Evolutionary conservation across 495 filamentous ascomycete species (phyloP).

Genomic region (Penicillium bialowiezense): DNA sequence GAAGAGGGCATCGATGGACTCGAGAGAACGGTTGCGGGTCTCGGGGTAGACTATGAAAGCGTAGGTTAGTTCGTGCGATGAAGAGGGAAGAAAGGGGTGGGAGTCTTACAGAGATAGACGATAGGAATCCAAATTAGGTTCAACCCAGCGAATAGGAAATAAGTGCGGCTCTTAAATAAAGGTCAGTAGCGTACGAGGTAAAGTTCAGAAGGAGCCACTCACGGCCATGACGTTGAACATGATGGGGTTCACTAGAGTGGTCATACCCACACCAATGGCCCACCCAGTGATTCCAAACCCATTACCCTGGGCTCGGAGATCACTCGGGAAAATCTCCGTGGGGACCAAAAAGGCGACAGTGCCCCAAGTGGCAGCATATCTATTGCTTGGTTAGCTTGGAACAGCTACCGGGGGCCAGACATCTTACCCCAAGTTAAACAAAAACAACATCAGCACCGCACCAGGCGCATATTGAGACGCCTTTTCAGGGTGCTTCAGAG

Average conservation of each 20-base stretch:
- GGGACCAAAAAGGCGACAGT: slow-evolving; percentile 54
- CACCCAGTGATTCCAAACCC: slow-evolving; percentile 56
- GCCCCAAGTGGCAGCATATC: slow-evolving; percentile 54
- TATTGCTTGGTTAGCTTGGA: slow-evolving; percentile 4
- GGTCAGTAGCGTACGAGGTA: slow-evolving; percentile 4
- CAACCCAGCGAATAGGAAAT: slow-evolving; percentile 52
- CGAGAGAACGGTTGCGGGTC: slow-evolving; percentile 54
- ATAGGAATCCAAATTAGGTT: slow-evolving; percentile 55
- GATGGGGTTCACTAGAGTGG: slow-evolving; percentile 52
- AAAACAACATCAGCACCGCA: slow-evolving; percentile 51
- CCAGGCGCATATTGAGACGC: slow-evolving; percentile 40
- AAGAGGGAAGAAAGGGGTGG: too few relatives aligned
- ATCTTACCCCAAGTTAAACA: slow-evolving; percentile 47
- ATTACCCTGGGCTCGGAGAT: slow-evolving; percentile 53
- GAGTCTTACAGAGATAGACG: slow-evolving; percentile 39
- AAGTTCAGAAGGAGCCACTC: neutral
- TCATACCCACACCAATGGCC: slow-evolving; percentile 55
- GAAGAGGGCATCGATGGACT: slow-evolving; percentile 59
- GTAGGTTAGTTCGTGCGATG: neutral
- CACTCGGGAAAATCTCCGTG: slow-evolving; percentile 52
- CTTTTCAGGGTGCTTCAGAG: slow-evolving; percentile 26
- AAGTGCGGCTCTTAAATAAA: slow-evolving; percentile 37
- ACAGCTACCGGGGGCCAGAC: neutral
- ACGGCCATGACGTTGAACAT: slow-evolving; percentile 42
- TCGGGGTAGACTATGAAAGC: slow-evolving; percentile 52